Base-by-base conservation (phyloP, 805 yeast genomes). In the Limtongia smithiae region DNA sequence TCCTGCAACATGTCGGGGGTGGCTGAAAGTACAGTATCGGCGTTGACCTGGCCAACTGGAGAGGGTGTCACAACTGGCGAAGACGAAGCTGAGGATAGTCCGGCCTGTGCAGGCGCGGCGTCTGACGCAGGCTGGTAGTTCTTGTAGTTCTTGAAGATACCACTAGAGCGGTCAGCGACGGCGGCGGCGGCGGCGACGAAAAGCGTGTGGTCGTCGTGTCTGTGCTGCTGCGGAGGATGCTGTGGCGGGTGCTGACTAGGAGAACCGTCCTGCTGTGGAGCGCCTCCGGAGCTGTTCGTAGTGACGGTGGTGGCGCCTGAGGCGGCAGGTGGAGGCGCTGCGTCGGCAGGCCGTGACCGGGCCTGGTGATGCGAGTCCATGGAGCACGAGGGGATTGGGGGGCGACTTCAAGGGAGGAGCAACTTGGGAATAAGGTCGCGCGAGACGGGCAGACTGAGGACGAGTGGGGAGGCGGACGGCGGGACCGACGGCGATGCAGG, bases 201-300 rank as follows among this genome's bases (percentile, higher is more conserved):
- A 18, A 25, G 17, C 20, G 42, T 32, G 39, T 31, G 48, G 22
- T 34, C 27, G 24, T 32, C 44, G 48, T 57, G 38, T 46, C 57
- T 35, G 48, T 41, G 44, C 8, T 33, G 41, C 24, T 46, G 50
- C 20, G 28, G 48, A 21, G 28, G 48, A 9, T 37, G 49, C 31
- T 38, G 49, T 37, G 15, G 42, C 11, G 24, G 28, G 30, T 32
- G 37, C 17, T 42, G 46, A 12, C 14, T 20, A 28, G 20, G 38
- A 15, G 24, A 27, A 5, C 31, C 30, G 35, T 21, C 34, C 27
- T 41, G 25, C 12, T 9, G 31, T 9, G 24, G 38, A 20, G 35
- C 8, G 38, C 27, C 3, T n/a, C 31, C 45, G 17, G 45, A 25
- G 36, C 30, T n/a, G 17, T 39, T 20, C 11, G 42, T 22, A 7